Evolutionary conservation across 75 land plant species (phyloP), one percentile per base, ranked within the genome.

Genomic region (Azolla pinnata): DNA sequence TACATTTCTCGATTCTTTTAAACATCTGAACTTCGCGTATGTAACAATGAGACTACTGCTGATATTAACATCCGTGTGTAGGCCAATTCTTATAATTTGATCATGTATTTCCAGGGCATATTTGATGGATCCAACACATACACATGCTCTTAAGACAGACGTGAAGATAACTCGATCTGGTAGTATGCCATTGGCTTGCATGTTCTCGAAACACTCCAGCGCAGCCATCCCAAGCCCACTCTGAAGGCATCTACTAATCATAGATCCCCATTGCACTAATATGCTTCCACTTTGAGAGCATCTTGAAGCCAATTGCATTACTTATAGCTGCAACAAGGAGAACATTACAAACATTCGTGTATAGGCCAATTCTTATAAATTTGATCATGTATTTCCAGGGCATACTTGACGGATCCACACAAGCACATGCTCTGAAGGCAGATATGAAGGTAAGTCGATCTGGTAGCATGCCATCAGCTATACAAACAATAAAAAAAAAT

Each of bases 141-240:
- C 56, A 54, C 49, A 46, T 4, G 49, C 49, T 46, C 14, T 46
- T 17, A 46, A 46, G 49, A 17, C 49, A 18, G 23, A 46, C 4
- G 23, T 46, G 21, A 4, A 46, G 2, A 23, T 23, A 46, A 3
- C 4, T 46, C n/a, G 21, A 46, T 46, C 49, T 46, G 49, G 49
- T 46, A 18, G n/a, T 46, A 46, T 23, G 21, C 49, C 49, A 18
- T 46, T 23, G 2, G 49, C 14, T 4, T 18, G 17, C 49, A 46
- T 46, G 23, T 46, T 46, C 2, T 46, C 4, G 17, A 4, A 46
- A 14, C 17, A 46, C 2, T 46, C 49, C 2, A 46, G 49, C 3
- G 49, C 49, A 18, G 49, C 49, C 21, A 23, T 23, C n/a, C 49
- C 2, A 18, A 18, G 49, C 17, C 49, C 17, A 46, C 21, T 18